Evolutionary conservation across 768 basidiomycete genomes (phyloP), one percentile per base, ranked within the genome.

Genomic region (Xerocomus spinulosus): DNA sequence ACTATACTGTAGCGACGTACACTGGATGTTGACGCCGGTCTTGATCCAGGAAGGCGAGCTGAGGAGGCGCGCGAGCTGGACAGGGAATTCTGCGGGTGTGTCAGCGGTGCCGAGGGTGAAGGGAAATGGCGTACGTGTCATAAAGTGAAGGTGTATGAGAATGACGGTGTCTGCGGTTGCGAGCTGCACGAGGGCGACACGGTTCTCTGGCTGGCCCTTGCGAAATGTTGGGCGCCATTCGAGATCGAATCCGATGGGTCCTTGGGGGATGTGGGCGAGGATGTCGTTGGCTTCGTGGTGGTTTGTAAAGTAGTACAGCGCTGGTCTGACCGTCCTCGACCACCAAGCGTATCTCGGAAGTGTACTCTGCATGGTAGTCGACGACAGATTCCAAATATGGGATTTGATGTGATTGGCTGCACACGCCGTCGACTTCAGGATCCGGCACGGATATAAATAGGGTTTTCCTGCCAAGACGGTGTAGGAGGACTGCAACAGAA

Each of bases 121-220:
- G 20, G n/a, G 36, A 18, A 18, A 29, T 25, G 3, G 44, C 24
- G 52, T 59, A 74, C 75, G 57, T 57, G 47, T 42, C 83, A 90
- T 90, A 28, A 70, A 69, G 46, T 70, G 76, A 44, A 90, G 57
- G 53, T 91, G 88, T 6, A 89, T 62, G 4, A 91, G 77, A 23
- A 85, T 64, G 20, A 87, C 77, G 12, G 63, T 70, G 4, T 78
- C 61, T 4, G 67, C 58, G 52, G 72, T 80, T 2, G 86, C 83
- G 15, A 91, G 74, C 60, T 92, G 88, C 4, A 91, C 73, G 20
- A 91, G 73, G 3, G 89, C 81, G 17, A 87, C 82, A 20, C 75
- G 83, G 58, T 90, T 85, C 63, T 82, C 77, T 23, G 66, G 57
- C 21, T 66, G 59, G 17, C 82, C 80, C 58, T 78, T 81, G 38